phyloP scores from a whole-genome alignment of 208 protist genomes.

The Wallacemonas sp. region DNA sequence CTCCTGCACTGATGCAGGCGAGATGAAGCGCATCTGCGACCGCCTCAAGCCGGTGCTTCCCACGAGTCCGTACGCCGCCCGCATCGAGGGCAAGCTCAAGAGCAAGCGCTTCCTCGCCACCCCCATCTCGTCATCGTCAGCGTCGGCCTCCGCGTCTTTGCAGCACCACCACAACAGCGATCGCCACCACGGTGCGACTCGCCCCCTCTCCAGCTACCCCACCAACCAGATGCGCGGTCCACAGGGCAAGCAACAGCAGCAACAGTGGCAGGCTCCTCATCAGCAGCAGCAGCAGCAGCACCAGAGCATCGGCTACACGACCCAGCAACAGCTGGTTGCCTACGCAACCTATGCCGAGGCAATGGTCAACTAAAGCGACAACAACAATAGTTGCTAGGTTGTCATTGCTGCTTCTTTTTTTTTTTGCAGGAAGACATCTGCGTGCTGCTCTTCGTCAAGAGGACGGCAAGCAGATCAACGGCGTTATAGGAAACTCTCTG shows the following conservation, averaged over 20 bases:
- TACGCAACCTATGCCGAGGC: not conserved
- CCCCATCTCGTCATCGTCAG: conserved; percentile 3
- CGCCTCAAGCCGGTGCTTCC: conserved; percentile 57
- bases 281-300: conserved; percentile 1
- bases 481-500: too few species aligned
- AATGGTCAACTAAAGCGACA: too few species aligned
- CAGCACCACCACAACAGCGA: conserved; percentile 3
- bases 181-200: not conserved
- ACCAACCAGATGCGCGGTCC: not conserved
- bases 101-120: conserved; percentile 21
- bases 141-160: not conserved
- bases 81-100: conserved; percentile 71
- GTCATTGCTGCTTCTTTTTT: too few species aligned
- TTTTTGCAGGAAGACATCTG: too few species aligned
- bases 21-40: conserved; percentile 71
- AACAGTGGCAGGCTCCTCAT: conserved; percentile 5
- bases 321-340: not conserved
- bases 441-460: not conserved
- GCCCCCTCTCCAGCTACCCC: not conserved
- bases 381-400: too few species aligned
- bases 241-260: not conserved
- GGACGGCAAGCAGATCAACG: not conserved
- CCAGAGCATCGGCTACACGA: not conserved
- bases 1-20: conserved; percentile 40
- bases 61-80: conserved; percentile 54